Conservation (phyloP, 1,284 basidiomycete genomes). For the Melampsora americana region DNA sequence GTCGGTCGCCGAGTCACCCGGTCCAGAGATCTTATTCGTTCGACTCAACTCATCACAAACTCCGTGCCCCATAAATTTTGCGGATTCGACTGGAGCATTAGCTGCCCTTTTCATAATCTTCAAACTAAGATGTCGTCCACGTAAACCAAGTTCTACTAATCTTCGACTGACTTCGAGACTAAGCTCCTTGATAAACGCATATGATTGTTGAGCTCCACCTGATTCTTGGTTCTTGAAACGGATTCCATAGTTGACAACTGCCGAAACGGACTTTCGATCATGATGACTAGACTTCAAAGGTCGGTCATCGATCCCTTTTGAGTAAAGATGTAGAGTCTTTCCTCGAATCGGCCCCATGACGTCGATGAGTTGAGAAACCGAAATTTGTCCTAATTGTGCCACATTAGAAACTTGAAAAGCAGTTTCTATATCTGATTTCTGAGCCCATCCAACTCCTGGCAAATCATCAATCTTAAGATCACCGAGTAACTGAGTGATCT, state of each 20-base stretch:
- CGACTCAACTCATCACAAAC: slow-evolving; percentile 78
- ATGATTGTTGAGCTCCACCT: slow-evolving; percentile 57
- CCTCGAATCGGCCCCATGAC: slow-evolving; percentile 26
- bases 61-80: slow-evolving; percentile 96
- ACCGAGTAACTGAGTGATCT: slow-evolving; percentile 64
- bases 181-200: slow-evolving; percentile 71
- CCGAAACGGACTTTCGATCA: slow-evolving; percentile 47
- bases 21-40: slow-evolving; percentile 63
- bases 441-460: slow-evolving; percentile 73
- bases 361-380: slow-evolving; percentile 22
- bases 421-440: slow-evolving; percentile 59
- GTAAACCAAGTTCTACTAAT: slow-evolving; percentile 65
- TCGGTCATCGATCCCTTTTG: slow-evolving; percentile 4
- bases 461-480: slow-evolving; percentile 79
- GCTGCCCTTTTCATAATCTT: slow-evolving; percentile 86
- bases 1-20: slow-evolving; percentile 66
- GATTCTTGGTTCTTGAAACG: slow-evolving; percentile 79
- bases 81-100: slow-evolving; percentile 81
- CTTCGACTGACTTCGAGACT: slow-evolving; percentile 71
- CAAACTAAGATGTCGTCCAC: slow-evolving; percentile 71
- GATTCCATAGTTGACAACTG: slow-evolving; percentile 69
- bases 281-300: slow-evolving; percentile 22
- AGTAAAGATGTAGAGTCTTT: slow-evolving; percentile 16
- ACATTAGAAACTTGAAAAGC: slow-evolving; percentile 72
- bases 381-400: slow-evolving; percentile 64